phyloP scores from a whole-genome alignment of 495 filamentous ascomycete species.

The Glarea lozoyensis region DNA sequence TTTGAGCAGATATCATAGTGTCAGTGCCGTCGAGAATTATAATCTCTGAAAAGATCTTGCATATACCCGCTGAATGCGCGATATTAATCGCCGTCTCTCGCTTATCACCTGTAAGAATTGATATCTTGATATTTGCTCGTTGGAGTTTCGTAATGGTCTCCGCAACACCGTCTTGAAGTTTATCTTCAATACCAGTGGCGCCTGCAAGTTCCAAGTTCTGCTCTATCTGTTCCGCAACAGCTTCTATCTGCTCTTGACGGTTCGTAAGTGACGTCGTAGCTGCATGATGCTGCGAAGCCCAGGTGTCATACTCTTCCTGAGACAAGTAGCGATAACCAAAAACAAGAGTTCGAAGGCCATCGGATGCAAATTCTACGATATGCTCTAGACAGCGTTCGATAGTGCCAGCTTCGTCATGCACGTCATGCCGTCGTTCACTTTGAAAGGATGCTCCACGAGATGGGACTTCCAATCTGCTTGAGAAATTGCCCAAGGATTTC shows the following conservation, averaged over 20 bases:
- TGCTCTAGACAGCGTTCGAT: constrained; percentile 80
- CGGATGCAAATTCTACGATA: constrained; percentile 82
- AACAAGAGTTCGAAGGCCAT: constrained; percentile 78
- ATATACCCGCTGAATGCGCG: constrained; percentile 74
- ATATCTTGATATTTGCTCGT: constrained; percentile 86
- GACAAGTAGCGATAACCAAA: constrained; percentile 73
- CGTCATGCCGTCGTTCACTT: no score
- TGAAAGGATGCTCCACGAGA: no score
- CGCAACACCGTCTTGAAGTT: constrained; percentile 80
- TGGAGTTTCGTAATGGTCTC: constrained; percentile 84
- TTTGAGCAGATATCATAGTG: constrained; percentile 50
- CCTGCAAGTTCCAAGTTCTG: constrained; percentile 71
- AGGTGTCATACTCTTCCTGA: constrained; percentile 62
- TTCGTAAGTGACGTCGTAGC: constrained; percentile 79
- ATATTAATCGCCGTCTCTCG: constrained; percentile 94
- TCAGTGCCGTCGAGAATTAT: constrained; percentile 64
- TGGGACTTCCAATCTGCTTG: no score
- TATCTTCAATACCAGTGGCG: constrained; percentile 89
- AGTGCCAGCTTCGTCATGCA: constrained; percentile 34
- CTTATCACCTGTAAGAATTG: constrained; percentile 97
- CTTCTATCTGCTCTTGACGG: constrained; percentile 68
- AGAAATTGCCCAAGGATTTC: no score
- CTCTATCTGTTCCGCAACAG: constrained; percentile 72
- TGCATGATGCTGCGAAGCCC: constrained; percentile 68
- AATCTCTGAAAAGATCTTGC: constrained; percentile 75